Conservation (phyloP, 176 grass and related monocot species). For the Oryza meridionalis region DNA sequence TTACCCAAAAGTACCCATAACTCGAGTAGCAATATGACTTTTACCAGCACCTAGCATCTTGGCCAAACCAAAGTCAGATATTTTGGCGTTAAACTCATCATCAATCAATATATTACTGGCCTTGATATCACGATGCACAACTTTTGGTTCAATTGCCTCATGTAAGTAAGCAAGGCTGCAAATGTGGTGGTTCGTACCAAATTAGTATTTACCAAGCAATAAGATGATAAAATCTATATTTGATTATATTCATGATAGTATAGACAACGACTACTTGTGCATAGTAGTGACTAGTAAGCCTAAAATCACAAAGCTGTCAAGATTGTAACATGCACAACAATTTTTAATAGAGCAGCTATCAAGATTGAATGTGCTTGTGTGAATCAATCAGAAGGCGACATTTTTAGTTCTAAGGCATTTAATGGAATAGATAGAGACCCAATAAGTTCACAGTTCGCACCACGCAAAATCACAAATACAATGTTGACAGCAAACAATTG, state of each 20-base stretch:
- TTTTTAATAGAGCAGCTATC: neutral
- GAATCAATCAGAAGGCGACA: slow-evolving; percentile 16
- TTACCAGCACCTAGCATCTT: slow-evolving; percentile 98
- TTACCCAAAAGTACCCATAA: slow-evolving; percentile 99
- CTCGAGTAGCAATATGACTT: slow-evolving; percentile 94
- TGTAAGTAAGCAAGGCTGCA: slow-evolving; percentile 95
- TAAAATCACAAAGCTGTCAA: neutral
- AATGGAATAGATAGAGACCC: neutral
- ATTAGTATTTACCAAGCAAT: slow-evolving; percentile 11
- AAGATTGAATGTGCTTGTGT: slow-evolving; percentile 5
- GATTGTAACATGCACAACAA: too few species aligned
- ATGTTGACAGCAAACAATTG: neutral
- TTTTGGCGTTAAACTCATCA: slow-evolving; percentile 92
- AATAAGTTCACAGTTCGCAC: neutral
- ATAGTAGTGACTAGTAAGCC: neutral
- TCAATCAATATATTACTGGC: slow-evolving; percentile 94
- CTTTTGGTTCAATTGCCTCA: slow-evolving; percentile 96
- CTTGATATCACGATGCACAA: slow-evolving; percentile 96
- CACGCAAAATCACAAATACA: neutral
- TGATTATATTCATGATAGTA: slow-evolving; percentile 27
- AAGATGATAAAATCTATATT: neutral
- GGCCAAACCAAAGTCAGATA: slow-evolving; percentile 96
- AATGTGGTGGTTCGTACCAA: slow-evolving; percentile 26
- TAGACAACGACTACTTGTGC: neutral
- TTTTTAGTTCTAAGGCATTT: slow-evolving; percentile 30